phyloP scores from a whole-genome alignment of 441 rosid species.

The Croton setiger region DNA sequence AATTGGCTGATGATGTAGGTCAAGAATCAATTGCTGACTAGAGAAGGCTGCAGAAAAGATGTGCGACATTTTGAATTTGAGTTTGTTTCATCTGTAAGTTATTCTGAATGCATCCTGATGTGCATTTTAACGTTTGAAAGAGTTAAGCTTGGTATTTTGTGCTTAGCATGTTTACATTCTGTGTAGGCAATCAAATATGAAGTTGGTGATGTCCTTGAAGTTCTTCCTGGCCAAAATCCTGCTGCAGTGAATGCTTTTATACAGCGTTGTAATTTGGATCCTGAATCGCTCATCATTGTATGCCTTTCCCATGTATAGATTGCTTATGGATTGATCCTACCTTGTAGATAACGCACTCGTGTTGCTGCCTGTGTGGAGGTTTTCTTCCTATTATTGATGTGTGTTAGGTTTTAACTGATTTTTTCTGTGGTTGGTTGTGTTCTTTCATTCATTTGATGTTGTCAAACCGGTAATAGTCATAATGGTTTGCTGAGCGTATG shows the following conservation, averaged over 20 bases:
- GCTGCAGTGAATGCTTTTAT: conserved; percentile 69
- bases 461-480: not conserved
- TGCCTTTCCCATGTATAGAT: conserved; percentile 23
- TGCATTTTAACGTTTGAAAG: not conserved
- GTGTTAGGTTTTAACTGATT: not conserved
- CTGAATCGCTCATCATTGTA: conserved; percentile 74
- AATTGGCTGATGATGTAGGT: conserved; percentile 38
- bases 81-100: conserved; percentile 66
- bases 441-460: not conserved
- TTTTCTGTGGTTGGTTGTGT: not conserved
- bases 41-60: conserved; percentile 63
- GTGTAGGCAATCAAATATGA: conserved; percentile 54
- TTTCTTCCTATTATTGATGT: conserved; percentile 1
- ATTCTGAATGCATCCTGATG: conserved; percentile 1
- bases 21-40: conserved; percentile 61
- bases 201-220: conserved; percentile 86
- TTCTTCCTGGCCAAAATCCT: conserved; percentile 77
- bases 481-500: not conserved
- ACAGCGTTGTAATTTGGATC: conserved; percentile 67
- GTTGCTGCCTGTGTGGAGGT: not conserved
- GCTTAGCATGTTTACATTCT: conserved; percentile 16
- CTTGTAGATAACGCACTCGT: not conserved
- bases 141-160: conserved; percentile 9
- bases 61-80: conserved; percentile 92
- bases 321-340: conserved; percentile 1